A percentile compares a stretch with the other conserved stretches of the same genome.
Evolutionary conservation across 495 filamentous ascomycete species (phyloP).

Genomic region (Aspergillus haitiensis): DNA sequence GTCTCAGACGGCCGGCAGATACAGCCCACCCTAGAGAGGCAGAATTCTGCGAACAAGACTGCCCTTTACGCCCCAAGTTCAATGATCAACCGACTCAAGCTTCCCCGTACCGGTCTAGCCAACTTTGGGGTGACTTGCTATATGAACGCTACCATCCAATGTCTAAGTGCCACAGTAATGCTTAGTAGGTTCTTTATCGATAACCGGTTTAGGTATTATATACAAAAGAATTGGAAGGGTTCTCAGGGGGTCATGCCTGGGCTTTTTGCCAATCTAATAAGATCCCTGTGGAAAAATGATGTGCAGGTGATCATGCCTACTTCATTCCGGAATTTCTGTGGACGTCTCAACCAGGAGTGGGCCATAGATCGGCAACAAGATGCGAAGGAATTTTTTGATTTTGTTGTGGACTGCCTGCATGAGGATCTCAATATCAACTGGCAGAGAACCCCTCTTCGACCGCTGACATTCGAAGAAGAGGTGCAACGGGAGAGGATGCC

Average conservation of each 20-base stretch:
- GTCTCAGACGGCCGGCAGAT: conserved; percentile 66
- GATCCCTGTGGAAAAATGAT: conserved; percentile 70
- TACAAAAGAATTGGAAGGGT: conserved; percentile 66
- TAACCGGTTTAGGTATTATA: conserved; percentile 54
- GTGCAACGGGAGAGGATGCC: conserved; percentile 62
- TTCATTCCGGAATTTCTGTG: conserved; percentile 58
- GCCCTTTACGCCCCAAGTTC: conserved; percentile 47
- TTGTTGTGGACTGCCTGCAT: conserved; percentile 67
- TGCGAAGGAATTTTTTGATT: conserved; percentile 75
- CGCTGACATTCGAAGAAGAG: conserved; percentile 62
- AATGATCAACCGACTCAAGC: conserved; percentile 47
- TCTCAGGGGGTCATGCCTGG: conserved; percentile 78
- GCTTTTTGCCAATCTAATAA: conserved; percentile 71
- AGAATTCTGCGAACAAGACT: conserved; percentile 46
- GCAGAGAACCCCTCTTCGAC: conserved; percentile 56
- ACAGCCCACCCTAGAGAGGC: conserved; percentile 51
- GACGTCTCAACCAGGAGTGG: conserved; percentile 59
- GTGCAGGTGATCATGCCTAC: conserved; percentile 58
- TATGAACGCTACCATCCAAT: conserved; percentile 86
- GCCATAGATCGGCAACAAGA: conserved; percentile 69
- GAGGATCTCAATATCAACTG: conserved; percentile 74
- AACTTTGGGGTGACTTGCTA: conserved; percentile 87
- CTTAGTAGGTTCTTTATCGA: conserved; percentile 69
- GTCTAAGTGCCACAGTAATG: conserved; percentile 70
- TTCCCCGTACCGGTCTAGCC: conserved; percentile 70